A percentile compares a stretch with the other conserved stretches of the same genome.
phyloP scores from a whole-genome alignment of 441 rosid genomes.

The Brassica balearica region DNA sequence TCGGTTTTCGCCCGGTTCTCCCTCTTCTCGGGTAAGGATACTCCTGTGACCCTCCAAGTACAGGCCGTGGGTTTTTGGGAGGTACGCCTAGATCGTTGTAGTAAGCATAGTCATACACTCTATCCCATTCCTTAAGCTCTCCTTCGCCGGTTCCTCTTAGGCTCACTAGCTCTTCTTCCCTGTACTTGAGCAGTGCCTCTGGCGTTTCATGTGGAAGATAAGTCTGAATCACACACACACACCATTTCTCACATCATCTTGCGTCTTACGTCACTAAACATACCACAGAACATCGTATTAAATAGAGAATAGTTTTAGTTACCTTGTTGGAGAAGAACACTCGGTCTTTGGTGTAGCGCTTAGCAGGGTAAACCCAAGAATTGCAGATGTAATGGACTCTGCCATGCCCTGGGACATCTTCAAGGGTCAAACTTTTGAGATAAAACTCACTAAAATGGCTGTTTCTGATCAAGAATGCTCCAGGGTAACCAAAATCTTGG shows the following conservation, averaged over 20 bases:
- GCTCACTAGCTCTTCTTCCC: constrained; percentile 64
- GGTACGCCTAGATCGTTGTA: constrained; percentile 83
- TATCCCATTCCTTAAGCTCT: constrained; percentile 67
- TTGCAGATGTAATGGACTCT: constrained; percentile 73
- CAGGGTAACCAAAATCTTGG: constrained; percentile 64
- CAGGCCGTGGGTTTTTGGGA: constrained; percentile 54
- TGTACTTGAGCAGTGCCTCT: constrained; percentile 52
- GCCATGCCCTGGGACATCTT: constrained; percentile 74
- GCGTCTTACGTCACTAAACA: background rate
- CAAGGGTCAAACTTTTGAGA: constrained; percentile 72
- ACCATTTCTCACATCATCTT: constrained; percentile 6
- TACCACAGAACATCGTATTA: background rate
- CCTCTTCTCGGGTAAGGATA: constrained; percentile 92
- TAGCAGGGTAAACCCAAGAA: constrained; percentile 83
- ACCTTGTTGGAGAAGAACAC: constrained; percentile 88
- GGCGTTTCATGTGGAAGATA: constrained; percentile 76
- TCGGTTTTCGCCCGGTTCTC: constrained; percentile 68
- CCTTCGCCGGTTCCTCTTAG: constrained; percentile 73
- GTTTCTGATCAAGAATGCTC: constrained; percentile 66
- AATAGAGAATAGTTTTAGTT: background rate
- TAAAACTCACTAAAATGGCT: constrained; percentile 73
- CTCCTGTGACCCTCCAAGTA: constrained; percentile 74
- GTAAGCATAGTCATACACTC: constrained; percentile 77
- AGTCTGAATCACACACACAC: constrained; percentile 46
- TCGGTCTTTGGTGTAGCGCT: constrained; percentile 56